These are phyloP conservation scores for Coniochaeta pulveracea DNA, from an alignment of 2,329 filamentous ascomycete genomes.

Conservation along the genomic window DNA sequence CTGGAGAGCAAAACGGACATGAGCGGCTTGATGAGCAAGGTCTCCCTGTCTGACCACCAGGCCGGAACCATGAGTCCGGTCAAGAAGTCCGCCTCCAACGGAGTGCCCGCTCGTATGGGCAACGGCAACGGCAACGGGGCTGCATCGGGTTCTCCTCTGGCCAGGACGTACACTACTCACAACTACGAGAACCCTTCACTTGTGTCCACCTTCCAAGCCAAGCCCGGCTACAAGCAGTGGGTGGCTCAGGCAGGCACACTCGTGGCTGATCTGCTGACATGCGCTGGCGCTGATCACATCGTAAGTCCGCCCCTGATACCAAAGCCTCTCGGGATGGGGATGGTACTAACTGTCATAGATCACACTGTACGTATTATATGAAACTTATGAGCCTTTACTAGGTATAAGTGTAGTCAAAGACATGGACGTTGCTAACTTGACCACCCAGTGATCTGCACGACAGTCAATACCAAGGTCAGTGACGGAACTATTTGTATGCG, in stretches of 20 bases:
- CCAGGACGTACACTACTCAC: slow-evolving; percentile 42
- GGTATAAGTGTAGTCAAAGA: too few relatives aligned
- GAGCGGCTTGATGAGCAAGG: slow-evolving; percentile 60
- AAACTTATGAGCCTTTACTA: too few relatives aligned
- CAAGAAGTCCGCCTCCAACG: slow-evolving; percentile 1
- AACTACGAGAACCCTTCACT: slow-evolving; percentile 51
- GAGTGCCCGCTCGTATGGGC: slow-evolving; percentile 2
- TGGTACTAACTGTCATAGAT: slow-evolving; percentile 1
- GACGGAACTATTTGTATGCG: neutral
- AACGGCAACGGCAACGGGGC: slow-evolving; percentile 15
- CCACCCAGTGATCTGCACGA: slow-evolving; percentile 57
- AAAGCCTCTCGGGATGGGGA: neutral
- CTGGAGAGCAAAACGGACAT: slow-evolving; percentile 59
- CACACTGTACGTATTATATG: slow-evolving; percentile 1
- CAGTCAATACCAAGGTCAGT: slow-evolving; percentile 71
- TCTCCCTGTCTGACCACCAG: slow-evolving; percentile 41
- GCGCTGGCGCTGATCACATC: slow-evolving; percentile 90
- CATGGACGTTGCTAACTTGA: slow-evolving; percentile 1
- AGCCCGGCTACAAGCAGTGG: slow-evolving; percentile 96
- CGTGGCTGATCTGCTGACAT: slow-evolving; percentile 86
- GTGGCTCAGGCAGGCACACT: slow-evolving; percentile 93
- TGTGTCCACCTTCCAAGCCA: slow-evolving; percentile 55
- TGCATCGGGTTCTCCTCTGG: neutral
- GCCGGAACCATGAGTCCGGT: slow-evolving; percentile 18
- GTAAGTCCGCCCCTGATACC: neutral